Evolutionary conservation across 345 rosid species (phyloP).

Genomic region (Eutrema heterophyllum): DNA sequence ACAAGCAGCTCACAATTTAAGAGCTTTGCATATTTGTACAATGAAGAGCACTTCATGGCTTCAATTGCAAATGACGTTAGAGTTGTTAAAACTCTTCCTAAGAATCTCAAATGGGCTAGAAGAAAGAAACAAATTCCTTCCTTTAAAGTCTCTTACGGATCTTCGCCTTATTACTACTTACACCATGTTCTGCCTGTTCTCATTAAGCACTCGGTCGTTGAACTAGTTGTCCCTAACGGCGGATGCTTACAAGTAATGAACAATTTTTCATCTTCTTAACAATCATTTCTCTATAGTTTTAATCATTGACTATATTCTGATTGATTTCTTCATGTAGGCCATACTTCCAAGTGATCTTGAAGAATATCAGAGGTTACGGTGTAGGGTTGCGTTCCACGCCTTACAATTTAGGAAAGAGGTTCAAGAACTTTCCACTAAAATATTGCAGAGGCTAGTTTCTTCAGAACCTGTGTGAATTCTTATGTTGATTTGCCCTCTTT

Average conservation of each 20-base stretch:
- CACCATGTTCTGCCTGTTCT: constrained; percentile 86
- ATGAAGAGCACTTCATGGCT: constrained; percentile 79
- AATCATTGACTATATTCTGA: neutral
- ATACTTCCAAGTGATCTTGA: constrained; percentile 70
- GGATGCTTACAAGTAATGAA: constrained; percentile 83
- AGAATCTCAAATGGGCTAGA: constrained; percentile 82
- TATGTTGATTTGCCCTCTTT: neutral
- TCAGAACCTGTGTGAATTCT: neutral
- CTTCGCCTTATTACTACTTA: constrained; percentile 83
- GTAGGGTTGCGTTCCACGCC: constrained; percentile 89
- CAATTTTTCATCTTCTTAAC: neutral
- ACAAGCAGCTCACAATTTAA: constrained; percentile 80
- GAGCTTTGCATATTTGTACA: constrained; percentile 94
- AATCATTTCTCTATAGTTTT: neutral
- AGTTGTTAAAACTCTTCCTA: constrained; percentile 88
- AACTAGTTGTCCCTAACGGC: constrained; percentile 80
- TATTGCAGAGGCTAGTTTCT: constrained; percentile 57
- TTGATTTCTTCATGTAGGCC: constrained; percentile 44
- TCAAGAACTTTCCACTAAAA: constrained; percentile 76
- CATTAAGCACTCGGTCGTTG: constrained; percentile 81
- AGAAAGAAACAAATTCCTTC: constrained; percentile 83
- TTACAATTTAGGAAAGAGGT: constrained; percentile 78
- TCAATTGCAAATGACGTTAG: constrained; percentile 68
- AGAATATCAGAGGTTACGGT: constrained; percentile 91
- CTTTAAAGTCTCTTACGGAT: constrained; percentile 67